These are phyloP conservation scores for Eutrema salsugineum DNA, from an alignment of 441 rosid genomes.

Conservation along the genomic window DNA sequence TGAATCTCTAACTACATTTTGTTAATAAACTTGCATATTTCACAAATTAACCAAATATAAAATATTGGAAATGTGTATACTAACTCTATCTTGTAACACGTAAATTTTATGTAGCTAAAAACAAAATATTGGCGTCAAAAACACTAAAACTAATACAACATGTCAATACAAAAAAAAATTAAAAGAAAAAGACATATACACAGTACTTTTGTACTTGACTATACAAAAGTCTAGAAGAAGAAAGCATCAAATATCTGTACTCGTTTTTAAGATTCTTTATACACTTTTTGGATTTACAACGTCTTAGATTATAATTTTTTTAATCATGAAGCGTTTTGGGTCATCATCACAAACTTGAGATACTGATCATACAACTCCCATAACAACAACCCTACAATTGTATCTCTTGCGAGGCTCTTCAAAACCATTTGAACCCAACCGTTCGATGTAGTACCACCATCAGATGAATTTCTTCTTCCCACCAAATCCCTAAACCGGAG, in stretches of 20 bases:
- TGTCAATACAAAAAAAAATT: not conserved
- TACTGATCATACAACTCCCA: slow-evolving; percentile 48
- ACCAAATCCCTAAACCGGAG: slow-evolving; percentile 73
- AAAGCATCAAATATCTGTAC: not conserved
- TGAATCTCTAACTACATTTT: too few species aligned
- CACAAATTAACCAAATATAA: too few species aligned
- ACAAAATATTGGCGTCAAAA: not conserved
- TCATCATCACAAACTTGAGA: slow-evolving; percentile 25
- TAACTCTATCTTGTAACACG: not conserved
- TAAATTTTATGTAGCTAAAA: too few species aligned
- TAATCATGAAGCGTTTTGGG: slow-evolving; percentile 7
- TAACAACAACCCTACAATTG: slow-evolving; percentile 40
- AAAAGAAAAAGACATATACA: not conserved
- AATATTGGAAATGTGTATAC: not conserved
- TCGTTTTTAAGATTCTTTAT: not conserved
- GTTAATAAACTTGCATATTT: too few species aligned
- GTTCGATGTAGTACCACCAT: slow-evolving; percentile 9
- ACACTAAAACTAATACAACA: not conserved
- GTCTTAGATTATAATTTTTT: not conserved
- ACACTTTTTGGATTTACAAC: not conserved
- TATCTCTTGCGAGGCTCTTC: slow-evolving; percentile 39
- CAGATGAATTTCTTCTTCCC: slow-evolving; percentile 43
- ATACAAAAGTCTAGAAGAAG: not conserved
- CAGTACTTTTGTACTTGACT: not conserved
- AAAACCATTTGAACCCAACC: slow-evolving; percentile 33